Base-by-base conservation (phyloP, 2,329 filamentous ascomycete species). In the Gyromitra esculenta region DNA sequence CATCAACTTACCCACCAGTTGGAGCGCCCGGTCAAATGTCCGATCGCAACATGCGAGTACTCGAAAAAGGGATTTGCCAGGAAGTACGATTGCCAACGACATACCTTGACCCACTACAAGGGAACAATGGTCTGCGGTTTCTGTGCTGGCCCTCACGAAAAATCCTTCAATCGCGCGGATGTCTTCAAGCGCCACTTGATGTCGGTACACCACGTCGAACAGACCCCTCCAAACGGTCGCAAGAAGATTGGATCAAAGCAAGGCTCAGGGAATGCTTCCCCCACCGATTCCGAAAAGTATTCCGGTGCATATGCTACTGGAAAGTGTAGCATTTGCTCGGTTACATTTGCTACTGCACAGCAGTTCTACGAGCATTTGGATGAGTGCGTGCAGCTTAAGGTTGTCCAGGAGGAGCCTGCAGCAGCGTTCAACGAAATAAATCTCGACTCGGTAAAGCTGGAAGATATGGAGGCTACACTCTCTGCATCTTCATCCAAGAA, bases 351-450 rank as follows among this genome's bases (percentile, higher is more conserved):
- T 80, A 95, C 91, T 77, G 93, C 95, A 1, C 95, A 98, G 84
- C 95, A 97, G 82, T 97, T 97, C 85, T 97, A 98, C 83, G 95
- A 98, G 85, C 95, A 98, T 86, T 86, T 97, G 79, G 95, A 91
- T 81, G 90, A 91, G 84, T 91, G 90, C 82, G 90, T 91, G 77
- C 85, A 91, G 79, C 89, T 89, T 82, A 91, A 91, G 81, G 90
- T 91, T 35, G 90, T 91, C 83, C 89, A 91, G 83, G 89, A 91
- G 82, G 90, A 92, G 79, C 90, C 90, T 2, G 87, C 89, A 35
- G 90, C 91, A 84, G 89, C 88, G 18, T 89, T 91, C 84, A 91
- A 91, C 81, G 82, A 83, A 62, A 87, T 88, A 81, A 89, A 89
- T 67, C 85, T 92, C 52, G 88, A 89, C 64, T 87, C 90, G 82